Evolutionary conservation across 192 early-diverging fungal species (phyloP).

Genomic region (Podila epigama): DNA sequence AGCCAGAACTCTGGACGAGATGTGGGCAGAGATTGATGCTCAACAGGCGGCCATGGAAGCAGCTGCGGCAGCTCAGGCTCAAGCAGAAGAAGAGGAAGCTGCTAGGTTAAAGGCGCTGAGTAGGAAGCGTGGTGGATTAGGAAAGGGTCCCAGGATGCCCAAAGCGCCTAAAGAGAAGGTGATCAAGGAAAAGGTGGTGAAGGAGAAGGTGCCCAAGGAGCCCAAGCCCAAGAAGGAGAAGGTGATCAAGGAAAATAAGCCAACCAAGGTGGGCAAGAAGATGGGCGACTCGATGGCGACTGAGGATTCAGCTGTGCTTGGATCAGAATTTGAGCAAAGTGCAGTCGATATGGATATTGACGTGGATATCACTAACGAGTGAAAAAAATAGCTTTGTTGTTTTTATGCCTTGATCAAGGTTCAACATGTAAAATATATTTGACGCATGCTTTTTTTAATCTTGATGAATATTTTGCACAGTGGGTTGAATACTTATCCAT

Average conservation of each 20-base stretch:
- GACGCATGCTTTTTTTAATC: too few relatives aligned
- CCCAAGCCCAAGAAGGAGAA: not conserved
- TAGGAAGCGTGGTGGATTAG: not conserved
- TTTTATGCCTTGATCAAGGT: too few relatives aligned
- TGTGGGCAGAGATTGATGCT: constrained; percentile 32
- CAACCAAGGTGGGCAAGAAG: not conserved
- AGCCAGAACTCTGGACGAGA: constrained; percentile 26
- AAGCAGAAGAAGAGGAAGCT: not conserved
- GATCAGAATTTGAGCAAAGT: too few relatives aligned
- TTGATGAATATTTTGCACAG: too few relatives aligned
- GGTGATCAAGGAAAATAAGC: not conserved
- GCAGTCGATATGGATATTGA: too few relatives aligned
- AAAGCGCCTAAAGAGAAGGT: not conserved
- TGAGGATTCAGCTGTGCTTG: too few relatives aligned
- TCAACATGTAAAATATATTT: too few relatives aligned
- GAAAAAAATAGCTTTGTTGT: too few relatives aligned
- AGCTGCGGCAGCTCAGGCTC: not conserved
- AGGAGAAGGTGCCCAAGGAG: not conserved
- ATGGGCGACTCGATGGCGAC: too few relatives aligned
- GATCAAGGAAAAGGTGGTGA: not conserved
- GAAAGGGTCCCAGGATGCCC: not conserved
- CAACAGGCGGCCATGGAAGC: constrained; percentile 1
- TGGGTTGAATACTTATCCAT: too few relatives aligned
- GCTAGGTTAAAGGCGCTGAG: not conserved
- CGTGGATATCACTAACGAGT: too few relatives aligned